Conservation (phyloP, 2,329 filamentous ascomycete species). For the Phaeosphaeria sp. region DNA sequence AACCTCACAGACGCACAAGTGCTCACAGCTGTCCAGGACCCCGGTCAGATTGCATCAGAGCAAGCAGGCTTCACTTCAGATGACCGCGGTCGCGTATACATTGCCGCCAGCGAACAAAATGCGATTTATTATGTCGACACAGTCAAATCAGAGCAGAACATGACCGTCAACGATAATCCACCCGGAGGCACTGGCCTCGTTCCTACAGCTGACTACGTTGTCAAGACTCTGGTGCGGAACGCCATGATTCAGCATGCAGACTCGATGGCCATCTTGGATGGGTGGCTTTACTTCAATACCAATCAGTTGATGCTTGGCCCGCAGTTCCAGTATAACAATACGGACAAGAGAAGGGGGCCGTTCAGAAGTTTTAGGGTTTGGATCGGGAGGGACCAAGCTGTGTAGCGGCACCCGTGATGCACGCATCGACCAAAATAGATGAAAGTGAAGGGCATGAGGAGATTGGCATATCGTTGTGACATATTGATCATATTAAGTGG, state of each 20-base stretch:
- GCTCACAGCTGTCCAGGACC: slow-evolving; percentile 46
- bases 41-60: slow-evolving; percentile 50
- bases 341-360: slow-evolving; percentile 45
- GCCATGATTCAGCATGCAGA: slow-evolving; percentile 54
- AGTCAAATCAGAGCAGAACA: slow-evolving; percentile 40
- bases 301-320: slow-evolving; percentile 50
- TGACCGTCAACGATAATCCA: slow-evolving; percentile 43
- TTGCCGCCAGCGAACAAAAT: slow-evolving; percentile 53
- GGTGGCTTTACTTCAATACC: slow-evolving; percentile 53
- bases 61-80: slow-evolving; percentile 54
- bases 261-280: slow-evolving; percentile 49
- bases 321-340: slow-evolving; percentile 48
- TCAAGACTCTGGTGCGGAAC: slow-evolving; percentile 50
- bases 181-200: slow-evolving; percentile 44
- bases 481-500: too few relatives aligned
- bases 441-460: too few relatives aligned
- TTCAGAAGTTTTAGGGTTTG: slow-evolving; percentile 46
- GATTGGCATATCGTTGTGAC: too few relatives aligned
- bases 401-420: background rate
- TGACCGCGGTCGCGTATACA: slow-evolving; percentile 50
- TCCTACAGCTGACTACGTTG: slow-evolving; percentile 44
- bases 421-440: too few relatives aligned
- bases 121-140: slow-evolving; percentile 54
- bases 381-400: slow-evolving; percentile 46
- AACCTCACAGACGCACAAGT: slow-evolving; percentile 45